Base-by-base conservation (phyloP, 257 asterid genomes). In the Rubia yunnanensis region DNA sequence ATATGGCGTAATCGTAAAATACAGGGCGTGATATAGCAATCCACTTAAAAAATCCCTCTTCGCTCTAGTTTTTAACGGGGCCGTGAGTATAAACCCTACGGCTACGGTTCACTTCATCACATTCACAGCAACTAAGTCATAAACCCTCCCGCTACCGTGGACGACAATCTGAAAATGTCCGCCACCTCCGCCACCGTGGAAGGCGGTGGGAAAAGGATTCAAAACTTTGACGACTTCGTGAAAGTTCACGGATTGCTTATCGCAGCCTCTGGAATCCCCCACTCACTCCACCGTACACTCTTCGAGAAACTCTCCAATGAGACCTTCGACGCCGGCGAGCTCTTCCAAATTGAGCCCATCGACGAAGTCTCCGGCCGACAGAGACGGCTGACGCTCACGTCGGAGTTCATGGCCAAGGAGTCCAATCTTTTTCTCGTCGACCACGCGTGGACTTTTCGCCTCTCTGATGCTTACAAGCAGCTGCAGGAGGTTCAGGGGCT, bases 401-500 rank as follows among this genome's bases (percentile, higher is more conserved):
- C 80, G 11, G 77, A 85, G 7, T 72, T 36, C n/a, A 76, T 94
- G 69, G 73, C 60, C 0, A 70, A 82, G 74, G 78, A 88, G 48
- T 86, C 96, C 26, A 83, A 90, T 75, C 86, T 94, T 23, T 90
- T 88, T 55, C 85, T 94, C 22, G 88, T 94, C 11, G 97, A 94
- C 83, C 96, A 90, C 77, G 99, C 99, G 53, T 94, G 99, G 97
- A 86, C 96, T 36, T 94, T 90, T 79, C 96, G 99, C 39, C 85
- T 90, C 32, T 70, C 88, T 74, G 95, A 90, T 78, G 96, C 97
- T 75, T 90, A 81, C 74, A 86, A 88, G 75, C 96, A 88, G 97
- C 72, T 90, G 83, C 83, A 77, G 83, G 94, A 90, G 81, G 81
- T 86, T 73, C 92, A 94, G 1, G 95, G 99, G 36, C 75, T 94